A percentile compares a stretch with the other conserved stretches of the same genome.
phyloP scores from a whole-genome alignment of 306 rosid genomes.

The Pterocarpus macrocarpus region DNA sequence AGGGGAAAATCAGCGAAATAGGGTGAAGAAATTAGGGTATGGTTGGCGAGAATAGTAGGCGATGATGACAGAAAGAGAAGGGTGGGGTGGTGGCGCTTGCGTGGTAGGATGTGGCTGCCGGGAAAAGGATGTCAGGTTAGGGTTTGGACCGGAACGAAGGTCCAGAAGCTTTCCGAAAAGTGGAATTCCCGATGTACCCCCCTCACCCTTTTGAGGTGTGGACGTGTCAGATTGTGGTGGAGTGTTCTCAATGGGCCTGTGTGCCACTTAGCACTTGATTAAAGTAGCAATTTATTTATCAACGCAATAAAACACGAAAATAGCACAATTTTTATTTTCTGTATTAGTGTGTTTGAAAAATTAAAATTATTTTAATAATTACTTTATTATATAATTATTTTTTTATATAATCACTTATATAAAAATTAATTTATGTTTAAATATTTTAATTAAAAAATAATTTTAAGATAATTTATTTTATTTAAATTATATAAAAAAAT shows the following conservation, averaged over 20 bases:
- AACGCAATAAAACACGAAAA: too few relatives aligned
- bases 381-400: too few relatives aligned
- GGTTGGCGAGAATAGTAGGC: neutral
- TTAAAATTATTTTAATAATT: too few relatives aligned
- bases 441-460: too few relatives aligned
- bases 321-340: too few relatives aligned
- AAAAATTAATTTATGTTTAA: too few relatives aligned
- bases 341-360: too few relatives aligned
- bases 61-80: neutral
- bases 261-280: too few relatives aligned
- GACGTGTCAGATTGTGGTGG: neutral
- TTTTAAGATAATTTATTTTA: too few relatives aligned
- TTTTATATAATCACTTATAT: too few relatives aligned
- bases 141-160: neutral
- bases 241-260: neutral
- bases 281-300: too few relatives aligned
- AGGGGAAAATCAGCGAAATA: neutral
- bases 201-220: neutral
- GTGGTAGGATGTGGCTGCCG: neutral
- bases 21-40: neutral
- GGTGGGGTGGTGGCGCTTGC: neutral
- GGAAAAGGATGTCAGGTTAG: conserved; percentile 6
- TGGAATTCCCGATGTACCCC: conserved; percentile 49
- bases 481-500: too few relatives aligned
- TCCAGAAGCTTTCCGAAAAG: conserved; percentile 36